Evolutionary conservation across 176 grass and related monocot genomes (phyloP).

Genomic region (Carex kokanica): DNA sequence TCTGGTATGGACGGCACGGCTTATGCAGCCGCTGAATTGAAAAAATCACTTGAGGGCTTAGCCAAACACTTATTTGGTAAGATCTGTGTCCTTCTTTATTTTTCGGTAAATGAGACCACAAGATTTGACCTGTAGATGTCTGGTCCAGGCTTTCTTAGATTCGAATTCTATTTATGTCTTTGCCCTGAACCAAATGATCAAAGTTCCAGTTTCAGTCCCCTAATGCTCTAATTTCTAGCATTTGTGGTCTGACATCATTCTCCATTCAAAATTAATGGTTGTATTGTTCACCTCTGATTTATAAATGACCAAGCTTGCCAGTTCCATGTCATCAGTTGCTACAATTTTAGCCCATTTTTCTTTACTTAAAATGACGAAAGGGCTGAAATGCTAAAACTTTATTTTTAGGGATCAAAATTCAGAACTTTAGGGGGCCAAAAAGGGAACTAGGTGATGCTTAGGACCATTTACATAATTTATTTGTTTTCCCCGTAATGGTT

Average conservation of each 20-base stretch:
- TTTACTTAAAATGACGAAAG: neutral
- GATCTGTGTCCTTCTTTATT: neutral
- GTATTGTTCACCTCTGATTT: neutral
- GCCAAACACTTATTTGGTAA: conserved; percentile 92
- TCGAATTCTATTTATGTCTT: neutral
- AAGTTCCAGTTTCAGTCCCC: neutral
- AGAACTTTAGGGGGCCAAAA: neutral
- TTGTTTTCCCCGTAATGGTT: neutral
- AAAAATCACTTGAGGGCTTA: conserved; percentile 85
- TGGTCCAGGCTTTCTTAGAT: neutral
- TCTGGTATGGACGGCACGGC: conserved; percentile 73
- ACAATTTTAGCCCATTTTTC: neutral
- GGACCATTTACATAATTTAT: neutral
- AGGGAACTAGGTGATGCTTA: neutral
- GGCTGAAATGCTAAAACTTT: neutral
- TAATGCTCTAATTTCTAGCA: neutral
- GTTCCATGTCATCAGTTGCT: neutral
- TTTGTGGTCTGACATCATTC: neutral
- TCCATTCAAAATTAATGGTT: neutral
- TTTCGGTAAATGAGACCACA: neutral
- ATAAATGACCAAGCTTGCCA: neutral
- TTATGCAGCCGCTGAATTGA: conserved; percentile 76
- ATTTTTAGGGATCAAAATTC: neutral
- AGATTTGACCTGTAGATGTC: neutral
- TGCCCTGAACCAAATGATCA: neutral